phyloP scores from a whole-genome alignment of 2,329 filamentous ascomycete genomes.

The Nemania sp. region DNA sequence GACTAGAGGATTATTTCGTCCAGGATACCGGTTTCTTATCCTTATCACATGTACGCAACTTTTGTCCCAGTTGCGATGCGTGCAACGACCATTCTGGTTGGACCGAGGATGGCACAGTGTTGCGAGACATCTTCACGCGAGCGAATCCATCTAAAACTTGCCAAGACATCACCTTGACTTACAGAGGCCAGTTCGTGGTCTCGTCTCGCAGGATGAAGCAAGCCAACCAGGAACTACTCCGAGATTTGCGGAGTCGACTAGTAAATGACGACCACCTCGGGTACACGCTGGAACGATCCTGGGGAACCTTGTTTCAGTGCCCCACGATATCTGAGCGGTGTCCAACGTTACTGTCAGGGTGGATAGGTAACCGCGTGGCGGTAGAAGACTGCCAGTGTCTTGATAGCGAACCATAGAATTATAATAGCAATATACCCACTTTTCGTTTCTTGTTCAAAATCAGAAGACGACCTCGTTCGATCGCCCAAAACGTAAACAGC shows the following conservation, averaged over 20 bases:
- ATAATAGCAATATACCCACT: constrained; percentile 28
- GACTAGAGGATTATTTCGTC: constrained; percentile 40
- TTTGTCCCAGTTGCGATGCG: constrained; percentile 36
- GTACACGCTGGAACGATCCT: constrained; percentile 37
- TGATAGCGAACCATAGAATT: constrained; percentile 31
- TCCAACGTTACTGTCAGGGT: constrained; percentile 39
- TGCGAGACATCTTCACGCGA: constrained; percentile 37
- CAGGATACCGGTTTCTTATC: constrained; percentile 39
- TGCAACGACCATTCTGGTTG: constrained; percentile 42
- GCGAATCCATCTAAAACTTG: constrained; percentile 32
- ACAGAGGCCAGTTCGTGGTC: constrained; percentile 41
- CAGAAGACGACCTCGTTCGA: background rate
- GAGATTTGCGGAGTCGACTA: constrained; percentile 29
- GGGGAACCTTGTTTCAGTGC: constrained; percentile 39
- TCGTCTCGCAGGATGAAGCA: constrained; percentile 38
- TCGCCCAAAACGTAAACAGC: background rate
- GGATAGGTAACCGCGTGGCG: constrained; percentile 37
- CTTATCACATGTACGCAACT: constrained; percentile 39
- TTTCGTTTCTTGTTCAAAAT: constrained; percentile 14
- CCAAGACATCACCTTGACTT: constrained; percentile 37
- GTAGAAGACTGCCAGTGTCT: constrained; percentile 41
- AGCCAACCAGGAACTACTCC: constrained; percentile 34
- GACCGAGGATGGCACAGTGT: constrained; percentile 27
- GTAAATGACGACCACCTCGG: constrained; percentile 34
- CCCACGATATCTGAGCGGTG: constrained; percentile 41